Evolutionary conservation across 192 early-diverging fungal genomes (phyloP), one percentile per base, ranked within the genome.

Genomic region (Umbelopsis isabellina): DNA sequence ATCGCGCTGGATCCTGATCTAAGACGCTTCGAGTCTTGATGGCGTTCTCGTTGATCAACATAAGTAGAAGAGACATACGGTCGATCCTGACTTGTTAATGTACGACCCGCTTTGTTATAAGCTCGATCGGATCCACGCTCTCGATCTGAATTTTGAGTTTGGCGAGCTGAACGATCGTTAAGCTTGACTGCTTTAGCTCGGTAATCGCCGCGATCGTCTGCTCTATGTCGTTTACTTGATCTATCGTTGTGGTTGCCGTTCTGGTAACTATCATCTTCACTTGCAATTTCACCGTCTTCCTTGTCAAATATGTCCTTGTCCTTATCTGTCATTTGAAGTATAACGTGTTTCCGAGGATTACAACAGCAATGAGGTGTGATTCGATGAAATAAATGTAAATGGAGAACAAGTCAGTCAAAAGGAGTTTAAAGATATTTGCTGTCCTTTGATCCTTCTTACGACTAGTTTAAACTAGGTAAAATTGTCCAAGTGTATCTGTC

Each of bases 381-480:
- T 30, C 12, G 18, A 25, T 52, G 8, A 35, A 61, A 35, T 35
- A 16, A 13, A 35, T 12, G 55, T 25, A 61, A 61, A 61, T 61
- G 55, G 55, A 61, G 25, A 61, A 30, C 16, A 61, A 61, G 55
- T 61, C 55, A 61, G 55, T 61, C 55, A 61, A 58, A 58, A 30
- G 55, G 30, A 61, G 51, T 52, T 61, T 61, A 35, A 35, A 22
- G 33, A 35, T 37, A 61, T 61, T 61, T 8, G n/a, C 55, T 61
- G 55, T 61, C 55, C 55, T 61, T 61, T 61, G 27, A 61, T 61
- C 55, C 55, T 61, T 61, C 55, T 61, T 61, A 61, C 55, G 55
- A 61, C 55, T 61, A 61, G 55, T 61, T 30, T 30, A 61, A 61
- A 30, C 55, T 61, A 61, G 55, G 55, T 25, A 61, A 61, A 35